These are phyloP conservation scores for Parasitella parasitica DNA, from an alignment of 371 early-diverging fungal species.

Conservation along the genomic window DNA sequence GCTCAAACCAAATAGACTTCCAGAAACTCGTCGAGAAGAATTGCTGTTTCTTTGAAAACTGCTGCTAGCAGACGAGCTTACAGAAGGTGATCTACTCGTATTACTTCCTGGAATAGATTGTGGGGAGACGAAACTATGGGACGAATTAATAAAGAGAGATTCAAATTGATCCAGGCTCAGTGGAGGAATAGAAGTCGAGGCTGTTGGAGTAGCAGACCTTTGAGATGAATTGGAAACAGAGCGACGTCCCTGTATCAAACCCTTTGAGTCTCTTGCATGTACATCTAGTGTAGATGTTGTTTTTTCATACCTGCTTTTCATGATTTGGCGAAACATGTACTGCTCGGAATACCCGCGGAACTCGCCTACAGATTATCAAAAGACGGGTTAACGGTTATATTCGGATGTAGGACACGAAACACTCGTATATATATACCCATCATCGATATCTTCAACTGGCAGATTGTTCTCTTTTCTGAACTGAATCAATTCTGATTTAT, in stretches of 20 bases:
- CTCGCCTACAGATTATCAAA: constrained; percentile 6
- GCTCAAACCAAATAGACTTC: constrained; percentile 33
- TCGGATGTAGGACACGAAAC: neutral
- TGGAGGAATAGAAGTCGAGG: constrained; percentile 30
- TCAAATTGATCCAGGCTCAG: constrained; percentile 27
- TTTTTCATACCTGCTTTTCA: constrained; percentile 25
- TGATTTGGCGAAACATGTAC: constrained; percentile 33
- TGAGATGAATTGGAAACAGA: constrained; percentile 50
- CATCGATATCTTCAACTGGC: constrained; percentile 62
- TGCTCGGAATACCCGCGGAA: constrained; percentile 39
- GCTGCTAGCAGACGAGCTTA: constrained; percentile 4
- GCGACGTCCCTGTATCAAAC: constrained; percentile 23
- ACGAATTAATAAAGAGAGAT: neutral
- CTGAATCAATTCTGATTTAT: constrained; percentile 69
- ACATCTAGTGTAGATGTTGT: neutral
- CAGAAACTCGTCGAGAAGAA: constrained; percentile 35
- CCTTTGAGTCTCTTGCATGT: neutral
- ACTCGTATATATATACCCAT: constrained; percentile 31
- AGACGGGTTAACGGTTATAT: too few species aligned
- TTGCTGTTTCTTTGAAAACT: constrained; percentile 8
- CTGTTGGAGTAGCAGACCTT: constrained; percentile 20
- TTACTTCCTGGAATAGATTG: constrained; percentile 8
- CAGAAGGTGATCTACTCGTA: constrained; percentile 1
- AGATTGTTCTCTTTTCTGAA: constrained; percentile 61
- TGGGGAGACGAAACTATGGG: constrained; percentile 12